Base-by-base conservation (phyloP, 345 rosid genomes). In the Rhizophora apiculata region DNA sequence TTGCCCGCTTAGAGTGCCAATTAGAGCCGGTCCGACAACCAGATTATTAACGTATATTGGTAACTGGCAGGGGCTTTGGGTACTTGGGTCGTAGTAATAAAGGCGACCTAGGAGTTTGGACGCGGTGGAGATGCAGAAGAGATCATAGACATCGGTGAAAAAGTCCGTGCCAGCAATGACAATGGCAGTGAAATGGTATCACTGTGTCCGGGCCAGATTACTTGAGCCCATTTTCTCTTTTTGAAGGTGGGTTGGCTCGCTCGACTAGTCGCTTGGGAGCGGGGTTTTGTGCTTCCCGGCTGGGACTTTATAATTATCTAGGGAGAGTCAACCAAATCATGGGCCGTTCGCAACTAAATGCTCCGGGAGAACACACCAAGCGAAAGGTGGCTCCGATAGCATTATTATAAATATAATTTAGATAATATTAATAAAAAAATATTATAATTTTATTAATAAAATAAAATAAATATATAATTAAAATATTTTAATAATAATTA, bases 161-260 rank as follows among this genome's bases (percentile, higher is more conserved):
- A 90, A 90, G 9, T 89, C 93, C 91, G 86, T 90, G 20, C 93
- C 93, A 0, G 96, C 93, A 11, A 88, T 86, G 18, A 90, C 80
- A 15, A 88, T 83, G 20, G 93, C 86, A 0, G 82, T 86, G 61
- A 86, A 5, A 66, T 87, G 96, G 85, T 86, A 87, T 79, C 82
- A 77, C 71, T 87, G 93, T 4, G 89, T 86, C 1, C 71, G 67
- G 24, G 91, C 91, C 63, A 84, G 48, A 26, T 67, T 70, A 27
- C 26, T 24, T 19, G 77, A n/a, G 46, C 60, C 64, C 72, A 74
- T 82, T 8, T 20, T 19, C 22, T 27, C 10, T n/a, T 6, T n/a
- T 39, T 5, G 2, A 16, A 15, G 30, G 8, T 10, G 60, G 27
- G 4, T n/a, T 53, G 6, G 43, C 34, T 53, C 54, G 21, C 26